phyloP scores from a whole-genome alignment of 441 rosid species.

The Aquilaria agallochum region DNA sequence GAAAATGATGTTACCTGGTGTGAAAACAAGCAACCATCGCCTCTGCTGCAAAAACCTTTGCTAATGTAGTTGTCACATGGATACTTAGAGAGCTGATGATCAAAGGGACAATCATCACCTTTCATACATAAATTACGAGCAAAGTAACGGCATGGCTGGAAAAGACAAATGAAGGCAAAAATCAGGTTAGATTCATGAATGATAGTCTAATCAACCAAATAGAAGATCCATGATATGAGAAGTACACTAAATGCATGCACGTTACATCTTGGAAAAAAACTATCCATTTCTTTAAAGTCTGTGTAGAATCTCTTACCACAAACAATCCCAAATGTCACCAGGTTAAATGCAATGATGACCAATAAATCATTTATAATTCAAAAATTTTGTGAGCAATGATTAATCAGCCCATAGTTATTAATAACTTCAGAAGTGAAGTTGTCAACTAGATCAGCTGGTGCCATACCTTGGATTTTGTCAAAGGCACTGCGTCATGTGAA shows the following conservation, averaged over 20 bases:
- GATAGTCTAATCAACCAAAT: too few relatives aligned
- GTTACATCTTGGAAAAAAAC: too few relatives aligned
- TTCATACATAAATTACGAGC: conserved; percentile 86
- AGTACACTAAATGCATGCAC: too few relatives aligned
- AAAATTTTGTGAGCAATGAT: not conserved
- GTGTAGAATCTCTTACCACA: too few relatives aligned
- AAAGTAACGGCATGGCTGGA: conserved; percentile 91
- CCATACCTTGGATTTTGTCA: conserved; percentile 80
- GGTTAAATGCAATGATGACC: not conserved
- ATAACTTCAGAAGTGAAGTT: not conserved
- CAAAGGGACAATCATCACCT: conserved; percentile 90
- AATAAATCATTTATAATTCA: conserved; percentile 2
- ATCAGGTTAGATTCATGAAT: not conserved
- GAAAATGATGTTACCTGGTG: conserved; percentile 60
- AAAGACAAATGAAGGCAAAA: conserved; percentile 17
- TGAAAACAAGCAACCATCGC: conserved; percentile 72
- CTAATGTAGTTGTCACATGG: conserved; percentile 54
- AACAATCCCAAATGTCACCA: not conserved
- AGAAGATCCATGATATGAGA: too few relatives aligned
- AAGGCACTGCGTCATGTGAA: conserved; percentile 77
- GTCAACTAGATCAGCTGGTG: not conserved
- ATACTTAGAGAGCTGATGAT: conserved; percentile 84
- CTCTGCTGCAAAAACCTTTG: conserved; percentile 69
- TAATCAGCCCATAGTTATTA: conserved; percentile 3
- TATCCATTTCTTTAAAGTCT: too few relatives aligned